Evolutionary conservation across 2,329 filamentous ascomycete genomes (phyloP), one percentile per base, ranked within the genome.

Genomic region (Chaetomium sp.): DNA sequence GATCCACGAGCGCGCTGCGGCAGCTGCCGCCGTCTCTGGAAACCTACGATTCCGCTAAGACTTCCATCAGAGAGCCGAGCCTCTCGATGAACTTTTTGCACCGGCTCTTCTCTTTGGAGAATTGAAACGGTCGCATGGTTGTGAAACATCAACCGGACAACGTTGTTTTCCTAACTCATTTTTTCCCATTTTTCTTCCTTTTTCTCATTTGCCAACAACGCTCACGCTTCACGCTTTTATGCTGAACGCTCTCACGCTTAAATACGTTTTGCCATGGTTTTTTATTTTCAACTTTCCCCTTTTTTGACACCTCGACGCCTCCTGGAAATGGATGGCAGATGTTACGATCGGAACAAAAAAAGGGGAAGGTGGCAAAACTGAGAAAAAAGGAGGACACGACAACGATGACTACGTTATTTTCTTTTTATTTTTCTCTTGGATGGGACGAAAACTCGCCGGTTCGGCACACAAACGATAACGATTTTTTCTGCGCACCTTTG

Each of bases 1-100:
- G 71, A 91, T 94, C 65, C 83, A 88, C 67, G 84, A 89, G 61
- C 79, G 87, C 48, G 74, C 52, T 4, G 57, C 73, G 54, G 68
- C 69, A 55, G 71, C 70, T 3, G 60, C 54, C 11, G 57, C 57
- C 6, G 54, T 49, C 2, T 43, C 54, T 9, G 48, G 35, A 4
- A 49, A 53, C 41, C 58, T 61, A 19, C 57, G 62, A 38, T 65
- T 64, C 53, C 62, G 62, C 12, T 65, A 53, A 46, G 19, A 27
- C 19, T 27, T 27, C 19, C 19, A 27, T 27, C 19, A 36, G 34
- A 12, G 6, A 11, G n/a, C 27, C 10, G 11, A 27, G 10, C 45
- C 5, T 36, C 12, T 7, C 12, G 7, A 36, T 43, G 37, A 36
- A 27, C 19, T 27, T 27, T 27, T 27, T 27, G 19, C 19, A 27